Evolutionary conservation across 805 yeast species (phyloP), one percentile per base, ranked within the genome.

Genomic region (Jamesozyma gamospora): DNA sequence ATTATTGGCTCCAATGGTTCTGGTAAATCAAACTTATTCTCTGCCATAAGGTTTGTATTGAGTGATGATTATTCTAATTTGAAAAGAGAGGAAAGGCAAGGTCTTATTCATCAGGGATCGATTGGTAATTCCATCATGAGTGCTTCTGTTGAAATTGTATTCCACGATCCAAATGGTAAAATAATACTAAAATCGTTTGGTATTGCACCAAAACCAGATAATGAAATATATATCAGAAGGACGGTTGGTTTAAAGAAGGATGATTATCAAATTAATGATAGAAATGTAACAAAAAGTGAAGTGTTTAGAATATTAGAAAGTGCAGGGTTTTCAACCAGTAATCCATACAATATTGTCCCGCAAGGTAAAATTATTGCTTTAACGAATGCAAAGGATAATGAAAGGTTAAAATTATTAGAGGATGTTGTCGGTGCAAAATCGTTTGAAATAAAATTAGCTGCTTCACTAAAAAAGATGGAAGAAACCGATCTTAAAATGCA

Each of bases 341-440:
- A 87, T 47, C 96, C 96, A 1, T 90, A 88, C 60, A 90, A 90
- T 58, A 90, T 92, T 49, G 97, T 92, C 4, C 97, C 98, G 0
- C 98, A 92, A 62, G 98, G 98, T 16, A 71, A 84, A 50, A 85
- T 92, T 50, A 82, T 95, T 1, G 71, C 83, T 0, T 67, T 92
- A 43, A 90, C 97, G 0, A 86, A 86, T 54, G 90, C 96, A 0
- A 83, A 83, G 50, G 96, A 87, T 55, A 55, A 74, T 3, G 96
- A 88, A 54, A 73, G 96, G 44, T 67, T 90, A 37, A 71, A 74
- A 28, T 64, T 88, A 30, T 65, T 92, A 49, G 87, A 90, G 49
- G 95, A 87, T 53, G 95, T 90, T 27, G 92, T 96, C 25, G 98
- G 98, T 15, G 95, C 97, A 1, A 80, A 78, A 43, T 82, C 88